Base-by-base conservation (phyloP, 495 filamentous ascomycete species). In the Cryomyces minteri region DNA sequence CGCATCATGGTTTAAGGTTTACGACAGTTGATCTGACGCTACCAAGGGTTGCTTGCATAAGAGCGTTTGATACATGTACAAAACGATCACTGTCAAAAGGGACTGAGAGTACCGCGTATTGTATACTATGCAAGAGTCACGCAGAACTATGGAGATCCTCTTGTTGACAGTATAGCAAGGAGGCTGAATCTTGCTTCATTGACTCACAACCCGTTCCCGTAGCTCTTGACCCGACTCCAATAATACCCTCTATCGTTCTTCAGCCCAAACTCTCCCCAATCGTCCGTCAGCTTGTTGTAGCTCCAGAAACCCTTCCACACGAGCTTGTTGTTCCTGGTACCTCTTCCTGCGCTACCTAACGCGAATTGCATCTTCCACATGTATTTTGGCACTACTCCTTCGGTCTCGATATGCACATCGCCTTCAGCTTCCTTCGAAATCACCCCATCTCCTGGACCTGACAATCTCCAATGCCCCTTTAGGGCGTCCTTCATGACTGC, bases 281-380 rank as follows among this genome's bases (percentile, higher is more conserved):
- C 88, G 56, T 88, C 86, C 14, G 87, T 88, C 52, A 93, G 62
- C 54, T 69, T 70, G 55, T 94, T 92, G 52, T 90, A 92, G 62
- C 78, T 87, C 80, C 84, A 94, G 62, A 81, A 94, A 0, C 84
- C 82, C 58, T 80, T 79, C 92, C 92, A 96, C 0, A 63, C 62
- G 32, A 99, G 58, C 63, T 88, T 94, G 41, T 84, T 93, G 47
- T 88, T 90, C 52, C 71, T 71, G 14, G 67, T 58, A 5, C 58
- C 64, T 5, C 60, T 64, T 0, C 79, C 71, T 0, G 74, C 69
- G 34, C 67, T 70, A 29, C 71, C 70, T 8, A 96, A 60, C 18
- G 73, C 61, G 12, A 98, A 54, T 41, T 83, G 76, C 69, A 95
- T 75, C 31, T 80, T 69, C 58, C 87, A 94, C 30, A 80, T 71